Base-by-base conservation (phyloP, 352 stramenopile species). In the Phytophthora aleatoria region DNA sequence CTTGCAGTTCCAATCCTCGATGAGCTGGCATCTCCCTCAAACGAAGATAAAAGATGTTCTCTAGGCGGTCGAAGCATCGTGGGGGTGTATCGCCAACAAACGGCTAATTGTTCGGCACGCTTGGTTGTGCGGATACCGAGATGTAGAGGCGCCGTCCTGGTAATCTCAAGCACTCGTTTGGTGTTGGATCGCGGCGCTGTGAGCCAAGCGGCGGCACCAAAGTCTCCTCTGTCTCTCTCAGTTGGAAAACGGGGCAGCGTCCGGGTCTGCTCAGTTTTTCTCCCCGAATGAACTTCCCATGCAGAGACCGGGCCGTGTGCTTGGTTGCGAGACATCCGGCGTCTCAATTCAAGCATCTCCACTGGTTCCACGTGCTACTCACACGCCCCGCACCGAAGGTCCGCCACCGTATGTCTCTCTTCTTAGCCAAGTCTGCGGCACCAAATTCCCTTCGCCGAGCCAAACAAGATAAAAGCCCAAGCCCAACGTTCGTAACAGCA, bases 361-460 rank as follows among this genome's bases (percentile, higher is more conserved):
- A 71, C 62, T 61, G 62, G 52, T 69, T 71, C 50, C 35, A 12
- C 20, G 48, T 61, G 67, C 67, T 75, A 75, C 67, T 28, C 63
- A 75, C 67, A 30, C 61, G 28, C 48, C 55, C 62, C 56, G 61
- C 61, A 63, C 56, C 50, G 48, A 54, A 50, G 54, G 47, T 50
- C 55, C n/a, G 15, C 50, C 57, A 69, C 62, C 57, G 62, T 68
- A 75, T 64, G 62, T 72, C 43, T 71, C 47, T 48, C 39, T 57
- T 64, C 61, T 74, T 68, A 71, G 61, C 67, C 61, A 68, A 74
- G 61, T 73, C 30, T 60, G 53, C 45, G 41, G 33, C 59, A 61
- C 52, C 59, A 57, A 66, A 59, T 61, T 59, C 52, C 53, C 59
- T 16, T 50, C 7, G 12, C 16, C 43, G 36, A 42, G 50, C 36